Evolutionary conservation across 2,329 filamentous ascomycete species (phyloP), one percentile per base, ranked within the genome.

Genomic region (Colletotrichum liaoningense): DNA sequence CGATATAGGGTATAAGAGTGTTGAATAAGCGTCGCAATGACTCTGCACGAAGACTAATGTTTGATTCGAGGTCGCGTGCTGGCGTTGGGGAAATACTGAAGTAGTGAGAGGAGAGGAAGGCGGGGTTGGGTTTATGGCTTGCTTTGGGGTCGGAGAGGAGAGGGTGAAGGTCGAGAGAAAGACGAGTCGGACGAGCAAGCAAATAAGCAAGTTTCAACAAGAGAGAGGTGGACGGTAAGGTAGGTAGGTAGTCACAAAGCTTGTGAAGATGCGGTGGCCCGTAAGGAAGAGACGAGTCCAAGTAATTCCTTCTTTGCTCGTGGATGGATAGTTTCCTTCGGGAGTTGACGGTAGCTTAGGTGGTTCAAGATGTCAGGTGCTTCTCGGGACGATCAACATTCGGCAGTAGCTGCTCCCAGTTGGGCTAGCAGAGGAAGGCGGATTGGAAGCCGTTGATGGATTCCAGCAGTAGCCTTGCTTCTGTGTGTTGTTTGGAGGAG

Each of bases 301-400:
- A 69, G 30, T 16, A 19, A 5, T 63, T 59, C n/a, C 8, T 55
- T 64, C 42, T 55, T 38, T 9, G 22, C 54, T 64, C 54, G 58
- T 59, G 54, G 64, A 30, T 33, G 62, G 56, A 35, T 35, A 8
- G 33, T 12, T 30, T 70, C 42, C 56, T 60, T 70, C 68, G 58
- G 69, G 59, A 59, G 56, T 60, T 55, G 54, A 59, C 38, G 69
- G 54, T 63, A 64, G 66, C 30, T 63, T 12, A 35, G 33, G 33
- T 58, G 46, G 16, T 14, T 54, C 35, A 28, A 62, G 59, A 73
- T 62, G 70, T 73, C 70, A 70, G 70, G 70, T 73, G 70, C 60
- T 59, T 35, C 67, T 64, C 60, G 67, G 59, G 30, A 19, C 54
- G 38, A 63, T 63, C 58, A 54, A 72, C 42, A 35, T 70, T 57